Percentiles rank a stretch among this genome's conserved stretches.
Conservation (phyloP, 2,329 filamentous ascomycete species). For the Neofusicoccum sp. region DNA sequence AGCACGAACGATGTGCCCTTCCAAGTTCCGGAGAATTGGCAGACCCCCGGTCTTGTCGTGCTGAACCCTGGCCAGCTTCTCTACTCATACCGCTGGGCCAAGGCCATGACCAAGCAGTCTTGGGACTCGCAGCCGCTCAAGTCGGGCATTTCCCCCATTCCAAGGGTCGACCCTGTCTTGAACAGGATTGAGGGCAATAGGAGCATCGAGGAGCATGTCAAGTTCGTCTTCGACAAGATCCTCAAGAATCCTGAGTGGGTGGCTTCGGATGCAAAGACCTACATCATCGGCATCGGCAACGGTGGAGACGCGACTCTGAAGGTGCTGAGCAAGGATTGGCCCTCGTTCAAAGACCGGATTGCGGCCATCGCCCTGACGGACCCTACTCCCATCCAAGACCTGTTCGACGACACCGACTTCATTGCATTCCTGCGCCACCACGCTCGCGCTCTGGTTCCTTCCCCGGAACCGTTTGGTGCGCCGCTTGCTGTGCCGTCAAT, state of each 20-base stretch:
- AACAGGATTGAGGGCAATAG: slow-evolving; percentile 65
- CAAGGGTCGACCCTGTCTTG: slow-evolving; percentile 41
- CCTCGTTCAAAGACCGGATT: slow-evolving; percentile 9
- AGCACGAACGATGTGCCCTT: slow-evolving; percentile 12
- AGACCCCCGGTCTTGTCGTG: slow-evolving; percentile 63
- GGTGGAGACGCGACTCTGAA: slow-evolving; percentile 9
- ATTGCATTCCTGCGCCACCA: slow-evolving; percentile 9
- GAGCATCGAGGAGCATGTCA: slow-evolving; percentile 60
- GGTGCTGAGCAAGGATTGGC: neutral
- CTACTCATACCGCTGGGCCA: slow-evolving; percentile 67
- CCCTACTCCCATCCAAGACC: slow-evolving; percentile 7
- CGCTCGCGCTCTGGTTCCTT: slow-evolving; percentile 1
- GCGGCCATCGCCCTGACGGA: slow-evolving; percentile 7
- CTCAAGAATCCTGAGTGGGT: slow-evolving; percentile 49
- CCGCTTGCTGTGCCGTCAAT: neutral
- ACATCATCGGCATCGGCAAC: slow-evolving; percentile 62
- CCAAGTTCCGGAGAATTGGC: neutral
- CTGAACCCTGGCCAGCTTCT: slow-evolving; percentile 75
- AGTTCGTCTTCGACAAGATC: slow-evolving; percentile 64
- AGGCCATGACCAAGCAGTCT: slow-evolving; percentile 57
- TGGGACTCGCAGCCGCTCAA: slow-evolving; percentile 61
- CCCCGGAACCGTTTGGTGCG: neutral
- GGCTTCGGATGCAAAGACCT: slow-evolving; percentile 54
- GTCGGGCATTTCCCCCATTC: slow-evolving; percentile 44
- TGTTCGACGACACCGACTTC: neutral